A percentile compares a stretch with the other conserved stretches of the same genome.
These are phyloP conservation scores for Geranium brycei DNA, from an alignment of 345 rosid genomes.

Conservation along the genomic window DNA sequence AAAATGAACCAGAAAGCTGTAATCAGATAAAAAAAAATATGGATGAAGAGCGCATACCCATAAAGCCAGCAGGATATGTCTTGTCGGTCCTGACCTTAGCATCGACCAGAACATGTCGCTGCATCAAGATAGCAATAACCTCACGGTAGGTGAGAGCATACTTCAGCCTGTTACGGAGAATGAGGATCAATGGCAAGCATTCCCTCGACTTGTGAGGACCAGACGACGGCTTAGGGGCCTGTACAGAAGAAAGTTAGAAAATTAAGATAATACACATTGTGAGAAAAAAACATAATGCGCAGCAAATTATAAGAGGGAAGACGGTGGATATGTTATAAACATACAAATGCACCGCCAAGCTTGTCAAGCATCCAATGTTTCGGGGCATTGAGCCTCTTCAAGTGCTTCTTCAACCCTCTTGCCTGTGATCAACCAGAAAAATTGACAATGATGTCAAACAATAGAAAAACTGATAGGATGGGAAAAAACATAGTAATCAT, in stretches of 20 bases:
- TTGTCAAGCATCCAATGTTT: slow-evolving; percentile 90
- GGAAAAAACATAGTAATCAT: too few species aligned
- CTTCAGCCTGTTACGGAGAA: slow-evolving; percentile 62
- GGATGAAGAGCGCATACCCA: slow-evolving; percentile 39
- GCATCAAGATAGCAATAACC: slow-evolving; percentile 64
- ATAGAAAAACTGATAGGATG: too few species aligned
- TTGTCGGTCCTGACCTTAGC: slow-evolving; percentile 76
- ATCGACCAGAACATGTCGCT: slow-evolving; percentile 70
- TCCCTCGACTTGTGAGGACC: slow-evolving; percentile 87
- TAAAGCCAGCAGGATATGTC: slow-evolving; percentile 82
- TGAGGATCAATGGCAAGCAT: slow-evolving; percentile 58
- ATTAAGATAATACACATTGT: too few species aligned
- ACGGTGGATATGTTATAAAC: slow-evolving; percentile 3
- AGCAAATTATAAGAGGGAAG: background rate
- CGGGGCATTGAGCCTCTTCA: slow-evolving; percentile 91
- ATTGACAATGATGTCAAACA: too few species aligned
- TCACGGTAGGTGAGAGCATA: slow-evolving; percentile 60
- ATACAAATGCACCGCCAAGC: slow-evolving; percentile 76
- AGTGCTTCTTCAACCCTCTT: slow-evolving; percentile 78
- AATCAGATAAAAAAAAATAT: background rate
- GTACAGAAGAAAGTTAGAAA: background rate
- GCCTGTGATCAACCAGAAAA: slow-evolving; percentile 30
- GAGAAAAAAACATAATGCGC: too few species aligned
- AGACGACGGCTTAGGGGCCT: slow-evolving; percentile 90
- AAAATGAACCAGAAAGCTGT: background rate